Conservation (phyloP, 192 early-diverging fungal species). For the Rhizophlyctis rosea region DNA sequence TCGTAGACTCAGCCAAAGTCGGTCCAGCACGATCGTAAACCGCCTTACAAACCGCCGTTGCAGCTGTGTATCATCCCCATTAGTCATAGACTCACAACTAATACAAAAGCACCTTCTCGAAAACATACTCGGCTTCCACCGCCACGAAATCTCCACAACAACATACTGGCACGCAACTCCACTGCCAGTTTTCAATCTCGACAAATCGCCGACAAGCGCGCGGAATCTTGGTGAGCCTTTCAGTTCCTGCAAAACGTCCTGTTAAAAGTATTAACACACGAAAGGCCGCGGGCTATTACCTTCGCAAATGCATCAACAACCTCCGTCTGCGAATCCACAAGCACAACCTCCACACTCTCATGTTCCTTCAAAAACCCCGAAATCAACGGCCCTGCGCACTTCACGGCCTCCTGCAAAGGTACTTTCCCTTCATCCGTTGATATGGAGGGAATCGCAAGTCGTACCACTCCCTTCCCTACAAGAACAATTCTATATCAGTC, state of each 20-base stretch:
- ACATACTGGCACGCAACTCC: background rate
- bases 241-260: background rate
- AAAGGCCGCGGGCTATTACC: background rate
- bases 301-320: background rate
- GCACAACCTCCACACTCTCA: background rate
- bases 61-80: constrained; percentile 1
- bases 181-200: background rate
- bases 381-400: too few relatives aligned
- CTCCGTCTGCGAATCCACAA: background rate
- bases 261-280: background rate
- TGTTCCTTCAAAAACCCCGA: too few relatives aligned
- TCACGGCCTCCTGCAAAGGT: too few relatives aligned
- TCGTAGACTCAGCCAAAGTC: background rate
- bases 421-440: background rate
- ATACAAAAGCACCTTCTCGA: background rate
- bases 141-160: constrained; percentile 21
- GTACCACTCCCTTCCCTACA: too few relatives aligned
- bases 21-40: constrained; percentile 14
- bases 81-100: background rate
- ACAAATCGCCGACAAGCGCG: constrained; percentile 4
- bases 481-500: too few relatives aligned
- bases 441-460: too few relatives aligned
- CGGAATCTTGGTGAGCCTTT: background rate
- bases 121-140: constrained; percentile 24
- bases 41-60: constrained; percentile 9